Percentiles rank a stretch among this genome's conserved stretches.
phyloP scores from a whole-genome alignment of 1,284 basidiomycete genomes.

The Cutaneotrichosporon sp. region DNA sequence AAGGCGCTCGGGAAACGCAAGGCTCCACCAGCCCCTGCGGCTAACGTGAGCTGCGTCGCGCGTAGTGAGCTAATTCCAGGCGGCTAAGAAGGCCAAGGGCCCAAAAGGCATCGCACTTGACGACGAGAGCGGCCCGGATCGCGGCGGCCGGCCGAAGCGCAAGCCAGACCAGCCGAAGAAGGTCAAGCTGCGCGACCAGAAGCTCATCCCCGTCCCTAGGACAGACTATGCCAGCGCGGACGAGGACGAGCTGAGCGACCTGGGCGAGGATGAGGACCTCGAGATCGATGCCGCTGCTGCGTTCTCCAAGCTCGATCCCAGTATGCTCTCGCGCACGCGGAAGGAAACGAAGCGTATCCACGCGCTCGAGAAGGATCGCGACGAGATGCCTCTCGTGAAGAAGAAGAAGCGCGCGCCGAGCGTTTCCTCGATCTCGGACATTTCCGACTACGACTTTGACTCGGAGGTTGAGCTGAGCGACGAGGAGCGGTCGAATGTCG shows the following conservation, averaged over 20 bases:
- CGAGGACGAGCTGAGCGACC: conserved; percentile 22
- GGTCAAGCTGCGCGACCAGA: conserved; percentile 52
- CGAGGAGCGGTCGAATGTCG: conserved; percentile 27
- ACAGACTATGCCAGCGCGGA: conserved; percentile 35
- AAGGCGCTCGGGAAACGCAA: conserved; percentile 47
- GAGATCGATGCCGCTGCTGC: conserved; percentile 21
- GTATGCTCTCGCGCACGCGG: conserved; percentile 40
- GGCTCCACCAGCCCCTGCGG: conserved; percentile 11
- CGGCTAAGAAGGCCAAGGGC: conserved; percentile 17
- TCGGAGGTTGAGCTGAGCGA: conserved; percentile 46
- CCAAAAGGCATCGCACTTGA: conserved; percentile 10
- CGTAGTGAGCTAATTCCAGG: conserved; percentile 12
- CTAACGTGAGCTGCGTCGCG: conserved; percentile 13
- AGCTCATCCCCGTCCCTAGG: conserved; percentile 48
- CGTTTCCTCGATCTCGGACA: conserved; percentile 30
- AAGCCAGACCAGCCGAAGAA: conserved; percentile 51
- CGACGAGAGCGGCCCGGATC: conserved; percentile 24
- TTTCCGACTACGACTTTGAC: conserved; percentile 46
- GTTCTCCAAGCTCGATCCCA: conserved; percentile 40
- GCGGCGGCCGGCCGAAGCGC: conserved; percentile 47
- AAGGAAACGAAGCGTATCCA: conserved; percentile 53
- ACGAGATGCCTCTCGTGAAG: conserved; percentile 41
- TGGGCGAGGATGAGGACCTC: conserved; percentile 33
- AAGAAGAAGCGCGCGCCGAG: conserved; percentile 37
- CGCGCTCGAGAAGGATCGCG: conserved; percentile 41